phyloP scores from a whole-genome alignment of 148 eudicot genomes.

The Rhododendron kiyosumense region DNA sequence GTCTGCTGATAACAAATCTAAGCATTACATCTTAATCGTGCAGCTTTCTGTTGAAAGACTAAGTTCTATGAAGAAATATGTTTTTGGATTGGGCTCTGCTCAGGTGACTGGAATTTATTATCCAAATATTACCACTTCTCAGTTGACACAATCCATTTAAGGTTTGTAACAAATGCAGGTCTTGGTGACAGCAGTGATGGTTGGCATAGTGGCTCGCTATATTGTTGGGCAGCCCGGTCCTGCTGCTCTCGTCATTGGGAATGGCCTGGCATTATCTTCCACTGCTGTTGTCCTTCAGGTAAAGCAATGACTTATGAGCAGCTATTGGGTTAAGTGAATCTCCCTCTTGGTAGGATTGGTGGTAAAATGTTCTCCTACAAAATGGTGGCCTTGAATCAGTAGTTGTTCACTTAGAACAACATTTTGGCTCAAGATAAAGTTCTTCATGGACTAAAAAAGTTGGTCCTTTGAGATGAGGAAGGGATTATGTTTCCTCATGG shows the following conservation, averaged over 20 bases:
- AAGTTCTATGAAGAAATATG: slow-evolving; percentile 99
- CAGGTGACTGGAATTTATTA: slow-evolving; percentile 51
- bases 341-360: background rate
- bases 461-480: background rate
- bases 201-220: slow-evolving; percentile 75
- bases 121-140: slow-evolving; percentile 3
- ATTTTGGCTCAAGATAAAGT: background rate
- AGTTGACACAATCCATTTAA: background rate
- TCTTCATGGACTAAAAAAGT: background rate
- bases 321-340: background rate
- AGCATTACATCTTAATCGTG: slow-evolving; percentile 15
- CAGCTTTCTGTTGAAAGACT: slow-evolving; percentile 99
- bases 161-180: slow-evolving; percentile 42
- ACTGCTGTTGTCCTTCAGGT: slow-evolving; percentile 99
- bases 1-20: slow-evolving; percentile 6
- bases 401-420: background rate
- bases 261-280: slow-evolving; percentile 96
- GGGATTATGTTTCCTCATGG: background rate
- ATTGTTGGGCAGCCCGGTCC: slow-evolving; percentile 73
- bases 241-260: slow-evolving; percentile 95
- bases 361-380: background rate
- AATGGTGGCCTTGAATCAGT: slow-evolving; percentile 4
- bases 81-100: slow-evolving; percentile 96
- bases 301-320: slow-evolving; percentile 37
- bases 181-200: slow-evolving; percentile 69